These are phyloP conservation scores for Emericellopsis atlantica DNA, from an alignment of 2,329 filamentous ascomycete species.

Conservation along the genomic window DNA sequence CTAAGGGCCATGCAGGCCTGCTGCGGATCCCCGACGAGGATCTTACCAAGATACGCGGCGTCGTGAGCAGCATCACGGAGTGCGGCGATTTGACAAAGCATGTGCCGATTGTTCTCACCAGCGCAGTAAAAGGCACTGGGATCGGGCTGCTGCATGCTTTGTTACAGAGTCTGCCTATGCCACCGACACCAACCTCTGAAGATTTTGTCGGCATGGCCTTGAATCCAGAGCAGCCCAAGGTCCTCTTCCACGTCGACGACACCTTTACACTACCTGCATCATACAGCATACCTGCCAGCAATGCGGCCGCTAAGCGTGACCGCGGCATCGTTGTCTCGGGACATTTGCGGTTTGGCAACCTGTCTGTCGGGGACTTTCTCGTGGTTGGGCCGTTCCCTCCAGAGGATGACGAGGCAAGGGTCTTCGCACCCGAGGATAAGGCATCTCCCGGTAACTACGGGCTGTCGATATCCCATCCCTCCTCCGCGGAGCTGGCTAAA, in stretches of 20 bases:
- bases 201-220: constrained; percentile 42
- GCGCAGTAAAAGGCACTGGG: constrained; percentile 72
- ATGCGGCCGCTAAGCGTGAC: constrained; percentile 14
- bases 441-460: constrained; percentile 34
- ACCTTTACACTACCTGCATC: constrained; percentile 64
- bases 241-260: constrained; percentile 83
- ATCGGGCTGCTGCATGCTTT: constrained; percentile 74
- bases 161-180: constrained; percentile 62
- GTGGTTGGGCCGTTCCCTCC: constrained; percentile 66
- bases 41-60: constrained; percentile 40
- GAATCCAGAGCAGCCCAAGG: constrained; percentile 46
- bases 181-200: constrained; percentile 35
- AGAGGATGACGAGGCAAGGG: constrained; percentile 33
- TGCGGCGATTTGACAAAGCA: constrained; percentile 29
- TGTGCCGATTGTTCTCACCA: constrained; percentile 81
- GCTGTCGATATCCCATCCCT: constrained; percentile 38
- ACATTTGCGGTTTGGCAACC: constrained; percentile 63
- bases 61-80: constrained; percentile 36
- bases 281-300: constrained; percentile 20
- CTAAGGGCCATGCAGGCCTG: constrained; percentile 28
- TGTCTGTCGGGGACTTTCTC: constrained; percentile 68
- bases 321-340: constrained; percentile 70
- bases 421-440: constrained; percentile 28
- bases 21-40: constrained; percentile 47
- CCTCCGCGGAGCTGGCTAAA: constrained; percentile 37